Percentiles rank a stretch among this genome's conserved stretches.
Conservation (phyloP, 83 land plant species). For the Diphasiastrum complanatum region DNA sequence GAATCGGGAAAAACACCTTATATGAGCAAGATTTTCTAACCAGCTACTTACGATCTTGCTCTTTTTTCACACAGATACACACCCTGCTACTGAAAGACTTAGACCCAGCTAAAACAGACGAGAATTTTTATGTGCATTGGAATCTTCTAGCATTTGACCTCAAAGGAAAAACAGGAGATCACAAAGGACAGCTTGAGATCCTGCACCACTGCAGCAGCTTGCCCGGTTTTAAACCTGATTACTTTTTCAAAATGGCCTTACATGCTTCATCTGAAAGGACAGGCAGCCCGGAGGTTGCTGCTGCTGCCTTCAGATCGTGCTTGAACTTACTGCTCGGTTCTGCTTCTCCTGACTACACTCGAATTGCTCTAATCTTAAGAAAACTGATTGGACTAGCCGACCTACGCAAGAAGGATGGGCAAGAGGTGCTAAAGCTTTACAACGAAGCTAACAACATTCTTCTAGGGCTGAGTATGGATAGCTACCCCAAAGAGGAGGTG, state of each 20-base stretch:
- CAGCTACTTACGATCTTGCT: constrained; percentile 13
- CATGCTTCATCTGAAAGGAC: constrained; percentile 37
- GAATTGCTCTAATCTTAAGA: constrained; percentile 43
- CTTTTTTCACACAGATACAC: constrained; percentile 17
- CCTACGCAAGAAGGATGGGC: constrained; percentile 32
- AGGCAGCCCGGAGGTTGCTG: constrained; percentile 49
- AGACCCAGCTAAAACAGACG: constrained; percentile 13
- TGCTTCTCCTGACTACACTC: constrained; percentile 61
- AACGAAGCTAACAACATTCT: constrained; percentile 68
- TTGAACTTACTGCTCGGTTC: constrained; percentile 50
- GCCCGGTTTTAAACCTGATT: constrained; percentile 43
- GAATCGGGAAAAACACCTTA: neutral
- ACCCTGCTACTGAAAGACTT: constrained; percentile 17
- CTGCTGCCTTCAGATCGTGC: constrained; percentile 49
- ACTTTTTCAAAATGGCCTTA: constrained; percentile 67
- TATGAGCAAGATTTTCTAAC: constrained; percentile 19
- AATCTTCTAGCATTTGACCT: constrained; percentile 55
- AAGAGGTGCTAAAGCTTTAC: constrained; percentile 44
- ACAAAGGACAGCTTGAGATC: constrained; percentile 45
- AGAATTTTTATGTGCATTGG: constrained; percentile 24
- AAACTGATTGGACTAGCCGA: constrained; percentile 47
- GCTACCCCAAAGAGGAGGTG: constrained; percentile 72
- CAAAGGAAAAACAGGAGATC: constrained; percentile 40
- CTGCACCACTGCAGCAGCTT: constrained; percentile 48
- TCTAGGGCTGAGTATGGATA: constrained; percentile 55